Evolutionary conservation across 1,284 basidiomycete genomes (phyloP).

Genomic region (Heterobasidion occidentale): DNA sequence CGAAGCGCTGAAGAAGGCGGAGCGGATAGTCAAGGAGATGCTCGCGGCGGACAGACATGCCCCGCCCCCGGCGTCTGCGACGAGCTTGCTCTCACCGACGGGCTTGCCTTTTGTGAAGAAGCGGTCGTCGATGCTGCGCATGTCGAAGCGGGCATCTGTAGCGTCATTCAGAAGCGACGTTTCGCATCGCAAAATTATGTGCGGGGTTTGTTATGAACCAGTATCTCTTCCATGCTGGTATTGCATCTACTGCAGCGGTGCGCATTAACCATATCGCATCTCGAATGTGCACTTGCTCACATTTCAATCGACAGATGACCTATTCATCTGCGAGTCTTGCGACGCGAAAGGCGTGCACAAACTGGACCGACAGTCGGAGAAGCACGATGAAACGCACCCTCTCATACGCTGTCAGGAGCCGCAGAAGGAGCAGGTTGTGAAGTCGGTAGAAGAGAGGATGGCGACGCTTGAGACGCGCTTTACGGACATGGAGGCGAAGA

Average conservation of each 20-base stretch:
- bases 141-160: background rate
- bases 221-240: conserved; percentile 13
- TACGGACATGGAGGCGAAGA: background rate
- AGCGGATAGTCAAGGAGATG: background rate
- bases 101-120: background rate
- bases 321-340: conserved; percentile 7
- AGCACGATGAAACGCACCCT: conserved; percentile 3
- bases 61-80: background rate
- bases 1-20: conserved; percentile 5
- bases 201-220: conserved; percentile 7
- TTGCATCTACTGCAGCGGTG: conserved; percentile 14
- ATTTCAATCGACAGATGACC: conserved; percentile 1
- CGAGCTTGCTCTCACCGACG: background rate
- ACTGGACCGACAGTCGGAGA: background rate
- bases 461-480: conserved; percentile 5
- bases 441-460: conserved; percentile 4
- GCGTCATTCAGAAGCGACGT: background rate
- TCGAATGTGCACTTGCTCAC: background rate
- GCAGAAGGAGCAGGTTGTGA: background rate
- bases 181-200: background rate
- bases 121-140: background rate
- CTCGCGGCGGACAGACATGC: no score
- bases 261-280: background rate
- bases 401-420: conserved; percentile 7
- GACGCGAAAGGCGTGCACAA: conserved; percentile 1